A percentile compares a stretch with the other conserved stretches of the same genome.
These are phyloP conservation scores for Ballota nigra DNA, from an alignment of 257 asterid genomes.

Conservation along the genomic window DNA sequence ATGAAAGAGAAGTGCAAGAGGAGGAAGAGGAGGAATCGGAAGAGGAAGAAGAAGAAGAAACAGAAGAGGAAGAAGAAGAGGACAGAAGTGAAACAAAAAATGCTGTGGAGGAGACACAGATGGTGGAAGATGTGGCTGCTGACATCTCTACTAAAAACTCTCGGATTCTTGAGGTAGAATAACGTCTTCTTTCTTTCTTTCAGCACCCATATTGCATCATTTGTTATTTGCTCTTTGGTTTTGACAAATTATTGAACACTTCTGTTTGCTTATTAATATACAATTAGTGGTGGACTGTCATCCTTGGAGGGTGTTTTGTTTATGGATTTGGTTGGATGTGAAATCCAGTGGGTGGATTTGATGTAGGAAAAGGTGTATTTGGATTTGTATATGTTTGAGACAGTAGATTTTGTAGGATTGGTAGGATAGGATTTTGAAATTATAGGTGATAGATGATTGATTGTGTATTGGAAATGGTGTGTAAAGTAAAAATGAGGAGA, in stretches of 20 bases:
- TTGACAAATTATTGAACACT: not conserved
- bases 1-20: conserved; percentile 40
- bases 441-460: no score
- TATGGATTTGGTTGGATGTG: no score
- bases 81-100: conserved; percentile 30
- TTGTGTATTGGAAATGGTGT: no score
- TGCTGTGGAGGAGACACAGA: conserved; percentile 18
- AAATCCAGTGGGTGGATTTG: no score
- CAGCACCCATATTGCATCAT: not conserved
- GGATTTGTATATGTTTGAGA: no score
- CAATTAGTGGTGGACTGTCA: not conserved
- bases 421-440: no score
- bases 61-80: conserved; percentile 39
- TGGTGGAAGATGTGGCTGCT: conserved; percentile 24
- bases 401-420: no score
- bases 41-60: conserved; percentile 28
- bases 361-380: no score
- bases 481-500: no score
- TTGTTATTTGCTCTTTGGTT: not conserved
- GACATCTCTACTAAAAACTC: conserved; percentile 32
- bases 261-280: not conserved
- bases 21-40: conserved; percentile 46
- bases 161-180: conserved; percentile 42
- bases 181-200: not conserved
- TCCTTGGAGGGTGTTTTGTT: not conserved